These are phyloP conservation scores for Cryomyces minteri DNA, from an alignment of 495 filamentous ascomycete genomes.

Conservation along the genomic window DNA sequence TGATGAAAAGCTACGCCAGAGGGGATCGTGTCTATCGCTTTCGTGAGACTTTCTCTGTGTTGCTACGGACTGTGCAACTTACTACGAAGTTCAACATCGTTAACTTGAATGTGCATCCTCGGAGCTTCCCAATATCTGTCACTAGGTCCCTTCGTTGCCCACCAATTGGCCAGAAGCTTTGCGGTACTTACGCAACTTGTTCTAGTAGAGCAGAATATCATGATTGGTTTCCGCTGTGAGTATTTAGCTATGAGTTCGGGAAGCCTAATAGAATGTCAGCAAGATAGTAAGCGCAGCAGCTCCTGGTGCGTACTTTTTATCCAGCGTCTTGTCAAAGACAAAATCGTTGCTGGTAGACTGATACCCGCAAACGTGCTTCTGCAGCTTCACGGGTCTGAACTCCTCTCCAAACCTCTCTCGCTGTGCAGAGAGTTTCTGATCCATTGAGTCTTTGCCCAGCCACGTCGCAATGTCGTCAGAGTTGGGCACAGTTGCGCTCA, in stretches of 20 bases:
- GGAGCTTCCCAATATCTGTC: conserved; percentile 55
- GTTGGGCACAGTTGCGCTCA: conserved; percentile 90
- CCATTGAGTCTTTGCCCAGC: conserved; percentile 63
- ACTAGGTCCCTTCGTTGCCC: conserved; percentile 32
- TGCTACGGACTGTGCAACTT: conserved; percentile 2
- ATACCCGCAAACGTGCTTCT: conserved; percentile 74
- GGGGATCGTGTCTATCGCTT: conserved; percentile 30
- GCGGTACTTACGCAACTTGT: conserved; percentile 64
- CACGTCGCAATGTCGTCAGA: conserved; percentile 78
- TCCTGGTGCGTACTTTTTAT: conserved; percentile 36
- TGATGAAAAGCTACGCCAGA: conserved; percentile 88
- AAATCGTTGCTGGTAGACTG: conserved; percentile 58
- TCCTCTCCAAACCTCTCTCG: conserved; percentile 79
- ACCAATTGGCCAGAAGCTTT: conserved; percentile 48
- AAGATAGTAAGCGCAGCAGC: not conserved
- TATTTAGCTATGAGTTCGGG: conserved; percentile 58
- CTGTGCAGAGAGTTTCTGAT: conserved; percentile 47
- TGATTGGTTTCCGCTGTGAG: conserved; percentile 65
- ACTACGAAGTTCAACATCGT: conserved; percentile 44
- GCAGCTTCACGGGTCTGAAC: conserved; percentile 71
- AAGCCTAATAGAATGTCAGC: conserved; percentile 26
- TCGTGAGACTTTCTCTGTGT: conserved; percentile 2
- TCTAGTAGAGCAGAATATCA: conserved; percentile 83
- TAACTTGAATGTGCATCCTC: conserved; percentile 31
- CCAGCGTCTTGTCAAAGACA: conserved; percentile 64